Evolutionary conservation across 129 eudicot genomes (phyloP), one percentile per base, ranked within the genome.

Genomic region (Lactuca sativa): DNA sequence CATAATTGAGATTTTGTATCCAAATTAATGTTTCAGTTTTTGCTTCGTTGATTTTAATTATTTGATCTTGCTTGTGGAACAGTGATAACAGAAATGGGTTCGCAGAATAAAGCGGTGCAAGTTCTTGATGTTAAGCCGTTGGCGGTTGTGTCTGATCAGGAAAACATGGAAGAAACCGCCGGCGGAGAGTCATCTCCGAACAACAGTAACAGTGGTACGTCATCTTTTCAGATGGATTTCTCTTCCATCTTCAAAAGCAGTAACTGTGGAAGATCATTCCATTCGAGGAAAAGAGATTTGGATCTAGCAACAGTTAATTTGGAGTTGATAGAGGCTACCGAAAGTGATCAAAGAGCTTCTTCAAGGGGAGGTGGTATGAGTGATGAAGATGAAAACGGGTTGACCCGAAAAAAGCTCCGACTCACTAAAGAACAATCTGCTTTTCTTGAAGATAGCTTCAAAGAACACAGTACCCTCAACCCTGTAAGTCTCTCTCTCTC

Each of bases 361-460:
- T 70, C 81, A 67, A 67, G 80, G 33, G 78, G 83, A 12, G 82
- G 75, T 54, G 71, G 81, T 10, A 41, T 85, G 59, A 87, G 84
- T 21, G 93, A 86, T 15, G 90, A 81, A 59, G 84, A 82, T 37
- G 81, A 48, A 56, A 73, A 83, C 77, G 92, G 85, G 32, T 7
- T 75, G 75, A 73, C 75, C 34, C 80, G 88, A 10, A 83, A 90
- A 41, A 90, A 90, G 64, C 86, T 90, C 44, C 79, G 93, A 32
- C 90, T 90, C 13, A 80, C 88, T n/a, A 90, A 90, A 82, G 88
- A 86, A 37, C 93, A 90, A 53, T 90, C 93, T 54, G 93, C 96
- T 75, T 86, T 82, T 82, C 93, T 90, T 71, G 93, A 90, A 84
- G 90, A 90, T 18, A 90, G 96, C 37, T 90, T 90, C 69, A 90